Evolutionary conservation across 192 early-diverging fungal genomes (phyloP).

Genomic region (Coemansia interrupta): DNA sequence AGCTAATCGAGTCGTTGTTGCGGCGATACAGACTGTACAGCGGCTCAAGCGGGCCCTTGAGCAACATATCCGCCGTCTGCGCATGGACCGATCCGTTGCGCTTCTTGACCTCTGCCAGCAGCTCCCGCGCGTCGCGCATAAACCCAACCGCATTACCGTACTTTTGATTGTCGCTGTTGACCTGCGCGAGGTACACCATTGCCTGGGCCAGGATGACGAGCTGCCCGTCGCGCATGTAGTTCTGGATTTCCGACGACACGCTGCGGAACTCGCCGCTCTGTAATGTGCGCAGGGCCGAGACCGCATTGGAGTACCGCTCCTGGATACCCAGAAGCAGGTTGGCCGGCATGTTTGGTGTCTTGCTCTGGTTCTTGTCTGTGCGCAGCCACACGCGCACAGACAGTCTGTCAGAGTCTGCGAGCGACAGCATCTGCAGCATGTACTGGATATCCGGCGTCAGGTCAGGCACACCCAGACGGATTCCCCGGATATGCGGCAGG

Average conservation of each 20-base stretch:
- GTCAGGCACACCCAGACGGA: conserved; percentile 38
- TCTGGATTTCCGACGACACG: conserved; percentile 42
- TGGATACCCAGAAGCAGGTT: conserved; percentile 49
- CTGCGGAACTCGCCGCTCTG: conserved; percentile 47
- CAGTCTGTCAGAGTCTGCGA: conserved; percentile 49
- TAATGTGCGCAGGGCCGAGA: conserved; percentile 30
- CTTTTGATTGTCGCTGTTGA: conserved; percentile 48
- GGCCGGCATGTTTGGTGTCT: conserved; percentile 45
- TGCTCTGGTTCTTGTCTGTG: conserved; percentile 38
- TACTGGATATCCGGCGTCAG: conserved; percentile 50
- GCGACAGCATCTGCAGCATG: conserved; percentile 48
- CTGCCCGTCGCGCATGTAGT: conserved; percentile 53
- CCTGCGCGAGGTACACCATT: conserved; percentile 50
- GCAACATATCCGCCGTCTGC: conserved; percentile 37
- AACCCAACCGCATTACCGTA: conserved; percentile 50
- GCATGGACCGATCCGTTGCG: conserved; percentile 43
- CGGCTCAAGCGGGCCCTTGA: conserved; percentile 36
- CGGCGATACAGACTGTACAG: conserved; percentile 49
- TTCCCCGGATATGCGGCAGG: conserved; percentile 26
- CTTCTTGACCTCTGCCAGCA: conserved; percentile 38
- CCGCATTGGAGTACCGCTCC: conserved; percentile 42
- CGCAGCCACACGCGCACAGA: conserved; percentile 51
- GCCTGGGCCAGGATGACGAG: conserved; percentile 48
- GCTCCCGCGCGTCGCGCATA: conserved; percentile 49
- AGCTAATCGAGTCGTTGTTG: conserved; percentile 54